Conservation (phyloP, 495 filamentous ascomycete genomes). For the Venustampulla echinocandica region DNA sequence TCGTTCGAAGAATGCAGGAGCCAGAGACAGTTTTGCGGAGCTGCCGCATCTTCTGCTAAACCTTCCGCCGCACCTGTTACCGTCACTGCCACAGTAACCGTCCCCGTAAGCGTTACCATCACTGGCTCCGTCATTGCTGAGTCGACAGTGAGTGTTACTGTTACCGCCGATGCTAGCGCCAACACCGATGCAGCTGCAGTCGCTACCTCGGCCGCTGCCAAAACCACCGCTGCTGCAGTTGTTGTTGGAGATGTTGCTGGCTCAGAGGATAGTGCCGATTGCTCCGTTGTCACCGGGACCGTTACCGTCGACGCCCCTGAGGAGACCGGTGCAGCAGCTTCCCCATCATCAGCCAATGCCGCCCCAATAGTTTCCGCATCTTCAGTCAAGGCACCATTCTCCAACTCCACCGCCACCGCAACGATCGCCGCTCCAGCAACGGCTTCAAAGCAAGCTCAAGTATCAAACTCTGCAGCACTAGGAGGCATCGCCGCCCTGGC, state of each 20-base stretch:
- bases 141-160: conserved; percentile 1
- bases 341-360: conserved; percentile 28
- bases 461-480: conserved; percentile 29
- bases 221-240: neutral
- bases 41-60: conserved; percentile 6
- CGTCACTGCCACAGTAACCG: conserved; percentile 6
- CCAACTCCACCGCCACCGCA: conserved; percentile 1
- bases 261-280: too few species aligned
- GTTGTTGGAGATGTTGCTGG: too few species aligned
- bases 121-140: neutral
- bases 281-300: neutral
- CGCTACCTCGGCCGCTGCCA: neutral
- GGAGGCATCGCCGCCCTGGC: conserved; percentile 39
- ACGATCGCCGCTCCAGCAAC: neutral
- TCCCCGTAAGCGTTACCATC: conserved; percentile 9
- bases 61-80: neutral
- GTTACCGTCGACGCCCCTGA: neutral
- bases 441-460: neutral
- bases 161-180: too few species aligned
- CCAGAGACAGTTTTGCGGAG: conserved; percentile 11
- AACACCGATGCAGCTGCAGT: neutral
- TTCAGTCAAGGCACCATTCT: neutral
- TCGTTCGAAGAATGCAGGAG: conserved; percentile 11
- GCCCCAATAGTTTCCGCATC: conserved; percentile 17
- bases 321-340: neutral